Evolutionary conservation across 2,329 filamentous ascomycete species (phyloP).

Genomic region (Aspergillus spinulosporus): DNA sequence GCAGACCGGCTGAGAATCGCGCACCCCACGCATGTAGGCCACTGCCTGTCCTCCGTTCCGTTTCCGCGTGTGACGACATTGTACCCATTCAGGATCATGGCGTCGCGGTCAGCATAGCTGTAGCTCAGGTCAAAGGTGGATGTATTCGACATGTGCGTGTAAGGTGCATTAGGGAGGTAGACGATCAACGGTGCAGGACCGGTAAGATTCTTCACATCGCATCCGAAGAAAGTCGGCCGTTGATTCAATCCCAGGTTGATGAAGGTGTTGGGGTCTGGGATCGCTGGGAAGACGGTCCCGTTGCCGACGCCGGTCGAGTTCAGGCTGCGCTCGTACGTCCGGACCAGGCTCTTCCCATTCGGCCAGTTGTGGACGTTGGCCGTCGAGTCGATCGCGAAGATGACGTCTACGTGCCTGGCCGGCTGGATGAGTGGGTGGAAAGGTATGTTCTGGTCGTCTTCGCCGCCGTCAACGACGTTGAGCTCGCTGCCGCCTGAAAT

Average conservation of each 20-base stretch:
- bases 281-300: conserved; percentile 65
- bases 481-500: conserved; percentile 48
- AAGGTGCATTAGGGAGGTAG: conserved; percentile 86
- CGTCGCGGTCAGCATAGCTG: conserved; percentile 65
- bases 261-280: conserved; percentile 73
- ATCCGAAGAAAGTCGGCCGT: conserved; percentile 75
- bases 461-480: conserved; percentile 72
- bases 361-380: conserved; percentile 71
- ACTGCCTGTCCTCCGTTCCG: conserved; percentile 67
- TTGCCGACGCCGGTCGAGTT: conserved; percentile 54
- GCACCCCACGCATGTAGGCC: conserved; percentile 80
- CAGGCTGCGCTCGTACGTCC: conserved; percentile 66
- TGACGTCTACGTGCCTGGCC: conserved; percentile 67
- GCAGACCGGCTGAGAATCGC: conserved; percentile 75
- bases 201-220: conserved; percentile 63
- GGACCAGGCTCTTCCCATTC: conserved; percentile 70
- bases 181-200: conserved; percentile 66
- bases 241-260: conserved; percentile 72
- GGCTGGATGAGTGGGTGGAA: conserved; percentile 73
- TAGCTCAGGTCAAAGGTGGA: conserved; percentile 72
- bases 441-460: conserved; percentile 75
- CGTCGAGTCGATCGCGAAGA: conserved; percentile 74
- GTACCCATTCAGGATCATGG: conserved; percentile 83
- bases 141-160: conserved; percentile 71
- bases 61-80: conserved; percentile 79